These are phyloP conservation scores for Cryptococcus sp. DNA, from an alignment of 1,284 basidiomycete genomes.

Conservation along the genomic window DNA sequence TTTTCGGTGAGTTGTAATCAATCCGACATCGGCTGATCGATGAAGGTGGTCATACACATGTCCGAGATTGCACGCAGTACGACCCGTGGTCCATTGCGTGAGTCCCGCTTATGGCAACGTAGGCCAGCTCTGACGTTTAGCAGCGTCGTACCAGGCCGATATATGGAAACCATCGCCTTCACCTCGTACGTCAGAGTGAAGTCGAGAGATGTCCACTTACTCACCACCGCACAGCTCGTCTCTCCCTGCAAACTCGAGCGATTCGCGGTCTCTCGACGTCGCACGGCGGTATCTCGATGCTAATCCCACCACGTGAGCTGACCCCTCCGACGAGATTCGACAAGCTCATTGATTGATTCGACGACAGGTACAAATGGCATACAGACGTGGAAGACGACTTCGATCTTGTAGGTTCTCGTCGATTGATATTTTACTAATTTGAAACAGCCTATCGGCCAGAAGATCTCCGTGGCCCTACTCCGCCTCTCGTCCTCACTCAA, in stretches of 20 bases:
- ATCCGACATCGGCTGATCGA: neutral
- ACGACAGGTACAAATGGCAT: constrained; percentile 43
- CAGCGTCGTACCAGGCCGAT: constrained; percentile 73
- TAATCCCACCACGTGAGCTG: constrained; percentile 52
- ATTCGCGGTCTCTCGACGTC: constrained; percentile 43
- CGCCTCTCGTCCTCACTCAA: constrained; percentile 38
- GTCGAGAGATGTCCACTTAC: constrained; percentile 7
- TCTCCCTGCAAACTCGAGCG: constrained; percentile 26
- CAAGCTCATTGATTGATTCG: constrained; percentile 3
- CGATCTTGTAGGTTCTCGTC: constrained; percentile 34
- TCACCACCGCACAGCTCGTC: constrained; percentile 26
- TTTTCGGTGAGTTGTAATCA: constrained; percentile 65
- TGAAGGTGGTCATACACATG: constrained; percentile 66
- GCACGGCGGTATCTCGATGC: constrained; percentile 56
- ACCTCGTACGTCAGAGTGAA: constrained; percentile 41
- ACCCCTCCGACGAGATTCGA: neutral
- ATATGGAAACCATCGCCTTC: constrained; percentile 81
- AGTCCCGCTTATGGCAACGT: constrained; percentile 59
- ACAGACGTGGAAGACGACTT: constrained; percentile 40
- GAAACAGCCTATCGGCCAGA: constrained; percentile 37
- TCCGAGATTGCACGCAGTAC: constrained; percentile 69
- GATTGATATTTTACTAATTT: neutral
- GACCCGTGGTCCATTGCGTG: constrained; percentile 49
- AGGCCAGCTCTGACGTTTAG: constrained; percentile 62
- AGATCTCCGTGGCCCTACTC: constrained; percentile 37